Conservation (phyloP, 352 stramenopile species). For the Globisporangium alternatum region DNA sequence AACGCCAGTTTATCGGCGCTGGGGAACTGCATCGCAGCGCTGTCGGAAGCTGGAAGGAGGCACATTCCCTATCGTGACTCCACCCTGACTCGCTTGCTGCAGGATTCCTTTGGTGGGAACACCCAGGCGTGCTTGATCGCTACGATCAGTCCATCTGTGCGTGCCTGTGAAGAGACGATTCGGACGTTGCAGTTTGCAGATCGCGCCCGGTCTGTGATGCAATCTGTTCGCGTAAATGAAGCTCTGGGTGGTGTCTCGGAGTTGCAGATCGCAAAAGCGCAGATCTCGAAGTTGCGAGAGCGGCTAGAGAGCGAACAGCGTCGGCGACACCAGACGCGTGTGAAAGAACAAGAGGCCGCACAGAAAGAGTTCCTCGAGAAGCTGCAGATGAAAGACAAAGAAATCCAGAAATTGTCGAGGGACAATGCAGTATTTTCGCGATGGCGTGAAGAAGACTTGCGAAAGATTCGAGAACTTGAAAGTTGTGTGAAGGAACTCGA, state of each 20-base stretch:
- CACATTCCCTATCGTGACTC: constrained; percentile 92
- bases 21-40: constrained; percentile 89
- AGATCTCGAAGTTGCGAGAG: constrained; percentile 54
- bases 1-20: constrained; percentile 90
- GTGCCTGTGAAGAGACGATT: constrained; percentile 62
- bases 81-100: constrained; percentile 84
- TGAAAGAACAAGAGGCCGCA: constrained; percentile 57
- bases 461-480: constrained; percentile 52
- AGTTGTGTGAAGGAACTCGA: constrained; percentile 43
- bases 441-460: constrained; percentile 57
- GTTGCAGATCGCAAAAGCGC: constrained; percentile 50
- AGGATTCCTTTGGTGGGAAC: constrained; percentile 79
- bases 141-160: constrained; percentile 48
- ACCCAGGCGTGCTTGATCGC: constrained; percentile 71
- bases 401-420: constrained; percentile 43
- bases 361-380: constrained; percentile 47
- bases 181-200: constrained; percentile 80
- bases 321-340: constrained; percentile 38
- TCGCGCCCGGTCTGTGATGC: constrained; percentile 67
- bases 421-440: constrained; percentile 64
- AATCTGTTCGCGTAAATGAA: constrained; percentile 70
- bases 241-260: constrained; percentile 46
- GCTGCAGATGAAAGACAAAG: constrained; percentile 62
- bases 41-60: constrained; percentile 71
- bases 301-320: constrained; percentile 47